Evolutionary conservation across 352 stramenopile genomes (phyloP).

Genomic region (Phytophthora pistaciae): DNA sequence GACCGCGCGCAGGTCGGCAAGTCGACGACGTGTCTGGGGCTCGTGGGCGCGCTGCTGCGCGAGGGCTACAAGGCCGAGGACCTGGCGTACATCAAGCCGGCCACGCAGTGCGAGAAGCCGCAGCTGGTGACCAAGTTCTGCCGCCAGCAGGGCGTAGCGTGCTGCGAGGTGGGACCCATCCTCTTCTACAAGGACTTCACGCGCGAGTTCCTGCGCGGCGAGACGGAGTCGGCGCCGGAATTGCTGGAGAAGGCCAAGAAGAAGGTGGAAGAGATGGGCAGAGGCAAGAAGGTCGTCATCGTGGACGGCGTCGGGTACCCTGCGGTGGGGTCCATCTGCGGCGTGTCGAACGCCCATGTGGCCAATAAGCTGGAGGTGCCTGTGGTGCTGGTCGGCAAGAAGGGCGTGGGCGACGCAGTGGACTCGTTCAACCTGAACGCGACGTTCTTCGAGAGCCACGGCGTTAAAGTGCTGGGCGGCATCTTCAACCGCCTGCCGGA

Average conservation of each 20-base stretch:
- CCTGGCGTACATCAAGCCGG: conserved; percentile 99
- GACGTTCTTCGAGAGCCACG: conserved; percentile 93
- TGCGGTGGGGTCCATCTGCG: conserved; percentile 84
- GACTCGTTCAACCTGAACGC: conserved; percentile 98
- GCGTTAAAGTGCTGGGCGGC: conserved; percentile 94
- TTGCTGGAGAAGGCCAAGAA: conserved; percentile 86
- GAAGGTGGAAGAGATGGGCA: conserved; percentile 91
- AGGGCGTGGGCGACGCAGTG: conserved; percentile 96
- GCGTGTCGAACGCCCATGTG: conserved; percentile 78
- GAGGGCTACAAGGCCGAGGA: conserved; percentile 66
- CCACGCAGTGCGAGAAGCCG: conserved; percentile 96
- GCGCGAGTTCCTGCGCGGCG: conserved; percentile 94
- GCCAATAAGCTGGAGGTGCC: conserved; percentile 73
- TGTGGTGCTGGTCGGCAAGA: conserved; percentile 96
- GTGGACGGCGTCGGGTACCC: conserved; percentile 98
- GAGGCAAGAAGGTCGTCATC: conserved; percentile 93
- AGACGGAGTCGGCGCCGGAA: conserved; percentile 84
- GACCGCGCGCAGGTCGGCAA: conserved; percentile 95
- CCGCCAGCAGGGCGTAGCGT: conserved; percentile 85
- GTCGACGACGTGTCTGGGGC: conserved; percentile 95
- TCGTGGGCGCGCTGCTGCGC: conserved; percentile 92
- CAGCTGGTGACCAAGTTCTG: conserved; percentile 97
- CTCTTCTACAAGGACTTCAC: conserved; percentile 98
- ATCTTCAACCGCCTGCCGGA: conserved; percentile 96
- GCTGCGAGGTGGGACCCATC: conserved; percentile 93